These are phyloP conservation scores for Raffaelea ambrosiae DNA, from an alignment of 2,329 filamentous ascomycete species.

Conservation along the genomic window DNA sequence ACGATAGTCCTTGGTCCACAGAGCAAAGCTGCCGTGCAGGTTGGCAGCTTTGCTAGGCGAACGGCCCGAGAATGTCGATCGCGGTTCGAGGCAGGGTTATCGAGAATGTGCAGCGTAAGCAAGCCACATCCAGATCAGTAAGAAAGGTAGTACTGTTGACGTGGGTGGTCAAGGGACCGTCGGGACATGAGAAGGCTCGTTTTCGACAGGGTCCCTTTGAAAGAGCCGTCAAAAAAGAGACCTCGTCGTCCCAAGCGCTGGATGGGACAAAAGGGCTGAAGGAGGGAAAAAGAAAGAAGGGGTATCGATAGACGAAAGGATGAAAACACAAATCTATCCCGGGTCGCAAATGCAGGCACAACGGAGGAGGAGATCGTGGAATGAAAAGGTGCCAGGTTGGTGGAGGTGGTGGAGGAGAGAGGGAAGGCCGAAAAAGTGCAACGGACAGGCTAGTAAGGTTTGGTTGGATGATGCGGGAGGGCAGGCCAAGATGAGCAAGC, in stretches of 20 bases:
- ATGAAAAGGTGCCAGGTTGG: no score
- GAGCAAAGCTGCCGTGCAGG: background rate
- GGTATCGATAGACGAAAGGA: background rate
- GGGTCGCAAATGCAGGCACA: background rate
- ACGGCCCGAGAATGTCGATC: slow-evolving; percentile 12
- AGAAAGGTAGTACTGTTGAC: no score
- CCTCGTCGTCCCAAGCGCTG: background rate
- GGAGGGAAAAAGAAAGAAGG: background rate
- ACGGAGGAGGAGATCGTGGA: background rate
- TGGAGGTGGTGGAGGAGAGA: background rate
- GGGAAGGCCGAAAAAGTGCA: no score
- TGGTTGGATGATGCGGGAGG: no score
- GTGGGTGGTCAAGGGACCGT: no score
- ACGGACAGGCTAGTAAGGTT: no score
- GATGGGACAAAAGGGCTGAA: background rate
- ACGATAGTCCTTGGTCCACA: background rate
- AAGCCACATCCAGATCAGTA: no score
- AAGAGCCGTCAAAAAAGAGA: no score
- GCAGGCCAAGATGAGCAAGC: no score
- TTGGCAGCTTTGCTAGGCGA: background rate
- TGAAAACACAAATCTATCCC: background rate
- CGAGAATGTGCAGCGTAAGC: no score
- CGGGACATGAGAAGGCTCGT: no score
- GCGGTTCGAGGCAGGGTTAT: slow-evolving; percentile 18
- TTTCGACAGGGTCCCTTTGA: no score